Conservation (phyloP, 2,329 filamentous ascomycete species). For the Mollisia scopiformis region DNA sequence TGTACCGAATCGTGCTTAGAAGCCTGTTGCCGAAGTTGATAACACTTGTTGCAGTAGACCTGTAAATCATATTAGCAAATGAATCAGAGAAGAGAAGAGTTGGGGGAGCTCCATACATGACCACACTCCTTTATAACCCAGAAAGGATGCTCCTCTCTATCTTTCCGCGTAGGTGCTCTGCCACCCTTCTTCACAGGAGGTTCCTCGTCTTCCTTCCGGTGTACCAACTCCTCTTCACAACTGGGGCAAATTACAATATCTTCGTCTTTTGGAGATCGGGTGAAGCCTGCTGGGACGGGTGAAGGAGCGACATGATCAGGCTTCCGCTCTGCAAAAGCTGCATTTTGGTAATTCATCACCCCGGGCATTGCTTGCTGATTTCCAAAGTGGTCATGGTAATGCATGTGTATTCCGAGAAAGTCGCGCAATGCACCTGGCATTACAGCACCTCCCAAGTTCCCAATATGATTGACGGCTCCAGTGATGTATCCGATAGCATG, state of each 20-base stretch:
- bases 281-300: conserved; percentile 77
- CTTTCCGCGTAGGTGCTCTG: conserved; percentile 52
- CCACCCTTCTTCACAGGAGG: conserved; percentile 43
- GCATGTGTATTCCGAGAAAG: conserved; percentile 4
- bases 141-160: conserved; percentile 76
- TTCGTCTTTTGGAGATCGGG: conserved; percentile 72
- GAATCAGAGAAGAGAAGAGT: background rate
- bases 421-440: too few species aligned
- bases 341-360: conserved; percentile 31
- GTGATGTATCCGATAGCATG: background rate
- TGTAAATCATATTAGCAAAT: conserved; percentile 39
- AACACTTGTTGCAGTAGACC: conserved; percentile 68
- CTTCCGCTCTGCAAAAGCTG: conserved; percentile 30
- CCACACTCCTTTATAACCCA: conserved; percentile 92
- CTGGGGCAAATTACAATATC: conserved; percentile 81
- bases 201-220: conserved; percentile 50
- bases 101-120: conserved; percentile 77
- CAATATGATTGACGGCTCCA: background rate
- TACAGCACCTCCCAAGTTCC: conserved; percentile 4
- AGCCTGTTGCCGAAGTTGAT: conserved; percentile 53
- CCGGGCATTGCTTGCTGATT: conserved; percentile 32
- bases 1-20: conserved; percentile 34
- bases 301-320: conserved; percentile 40
- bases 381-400: conserved; percentile 6
- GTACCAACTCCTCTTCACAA: conserved; percentile 82